These are phyloP conservation scores for Tetrapisispora pingtungensis DNA, from an alignment of 805 yeast species.

Conservation along the genomic window DNA sequence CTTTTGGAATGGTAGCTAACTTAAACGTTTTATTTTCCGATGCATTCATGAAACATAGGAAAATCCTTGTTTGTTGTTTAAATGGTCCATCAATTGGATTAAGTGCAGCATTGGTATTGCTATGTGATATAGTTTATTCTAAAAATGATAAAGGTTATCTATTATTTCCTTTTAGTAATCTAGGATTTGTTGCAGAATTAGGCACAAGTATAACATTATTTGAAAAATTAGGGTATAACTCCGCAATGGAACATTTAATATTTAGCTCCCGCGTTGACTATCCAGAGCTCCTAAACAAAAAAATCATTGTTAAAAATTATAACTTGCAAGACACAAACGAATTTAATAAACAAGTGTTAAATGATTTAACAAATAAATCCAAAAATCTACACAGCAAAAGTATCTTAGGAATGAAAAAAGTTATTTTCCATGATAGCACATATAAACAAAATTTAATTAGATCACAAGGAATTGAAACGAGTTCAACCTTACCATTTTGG, in stretches of 20 bases:
- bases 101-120: constrained; percentile 56
- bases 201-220: constrained; percentile 59
- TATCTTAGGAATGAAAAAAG: constrained; percentile 34
- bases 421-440: constrained; percentile 15
- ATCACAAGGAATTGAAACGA: constrained; percentile 16
- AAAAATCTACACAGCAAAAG: constrained; percentile 31
- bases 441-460: constrained; percentile 4
- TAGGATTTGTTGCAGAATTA: constrained; percentile 79
- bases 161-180: constrained; percentile 67
- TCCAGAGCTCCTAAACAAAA: constrained; percentile 41
- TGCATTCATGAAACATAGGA: constrained; percentile 56
- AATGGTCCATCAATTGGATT: constrained; percentile 87
- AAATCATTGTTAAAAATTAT: constrained; percentile 53
- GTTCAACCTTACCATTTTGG: constrained; percentile 22
- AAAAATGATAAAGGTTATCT: constrained; percentile 47
- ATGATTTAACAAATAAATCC: constrained; percentile 29
- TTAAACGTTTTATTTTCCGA: constrained; percentile 61
- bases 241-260: constrained; percentile 63
- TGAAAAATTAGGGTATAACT: constrained; percentile 60
- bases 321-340: constrained; percentile 33
- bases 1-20: constrained; percentile 46
- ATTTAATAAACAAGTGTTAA: constrained; percentile 37
- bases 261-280: constrained; percentile 56
- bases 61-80: constrained; percentile 59
- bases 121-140: constrained; percentile 67